These are phyloP conservation scores for Protoeuglena noctilucae DNA, from an alignment of 139 green algal species.

Conservation along the genomic window DNA sequence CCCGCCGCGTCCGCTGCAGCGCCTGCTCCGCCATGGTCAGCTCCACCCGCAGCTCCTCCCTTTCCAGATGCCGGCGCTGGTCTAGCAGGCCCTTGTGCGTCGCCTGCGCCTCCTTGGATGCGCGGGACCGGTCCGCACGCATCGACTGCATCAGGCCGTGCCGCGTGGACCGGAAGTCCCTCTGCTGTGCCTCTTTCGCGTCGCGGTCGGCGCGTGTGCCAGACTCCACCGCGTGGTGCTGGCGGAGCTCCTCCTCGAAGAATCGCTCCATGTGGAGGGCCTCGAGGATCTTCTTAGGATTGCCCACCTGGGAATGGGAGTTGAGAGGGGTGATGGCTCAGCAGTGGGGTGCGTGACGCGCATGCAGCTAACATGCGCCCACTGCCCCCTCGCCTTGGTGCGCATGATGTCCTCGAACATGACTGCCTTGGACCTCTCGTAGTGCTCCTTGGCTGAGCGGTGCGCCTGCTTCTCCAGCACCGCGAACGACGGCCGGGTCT, in stretches of 20 bases:
- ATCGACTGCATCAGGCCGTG: no score
- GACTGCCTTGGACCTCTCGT: conserved; percentile 15
- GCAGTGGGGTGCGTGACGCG: no score
- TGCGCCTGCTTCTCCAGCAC: conserved; percentile 33
- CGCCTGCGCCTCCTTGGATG: no score
- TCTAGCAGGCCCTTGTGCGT: no score
- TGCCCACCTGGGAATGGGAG: neutral
- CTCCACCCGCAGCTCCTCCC: conserved; percentile 42
- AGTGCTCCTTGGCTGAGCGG: conserved; percentile 21
- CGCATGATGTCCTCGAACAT: conserved; percentile 12
- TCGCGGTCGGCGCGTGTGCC: no score
- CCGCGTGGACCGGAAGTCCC: no score
- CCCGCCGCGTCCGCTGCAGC: conserved; percentile 11
- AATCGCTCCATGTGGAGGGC: conserved; percentile 10
- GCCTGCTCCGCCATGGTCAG: conserved; percentile 30
- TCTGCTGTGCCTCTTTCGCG: no score
- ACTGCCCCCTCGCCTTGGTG: neutral
- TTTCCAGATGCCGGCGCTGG: no score
- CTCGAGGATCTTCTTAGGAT: neutral
- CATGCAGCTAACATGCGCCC: neutral
- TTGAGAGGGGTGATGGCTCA: conserved; percentile 9
- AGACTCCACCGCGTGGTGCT: no score
- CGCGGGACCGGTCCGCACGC: no score
- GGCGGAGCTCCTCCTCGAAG: conserved; percentile 41
- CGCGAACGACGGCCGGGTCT: conserved; percentile 17